Base-by-base conservation (phyloP, 306 rosid genomes). In the Vigna trinervia region DNA sequence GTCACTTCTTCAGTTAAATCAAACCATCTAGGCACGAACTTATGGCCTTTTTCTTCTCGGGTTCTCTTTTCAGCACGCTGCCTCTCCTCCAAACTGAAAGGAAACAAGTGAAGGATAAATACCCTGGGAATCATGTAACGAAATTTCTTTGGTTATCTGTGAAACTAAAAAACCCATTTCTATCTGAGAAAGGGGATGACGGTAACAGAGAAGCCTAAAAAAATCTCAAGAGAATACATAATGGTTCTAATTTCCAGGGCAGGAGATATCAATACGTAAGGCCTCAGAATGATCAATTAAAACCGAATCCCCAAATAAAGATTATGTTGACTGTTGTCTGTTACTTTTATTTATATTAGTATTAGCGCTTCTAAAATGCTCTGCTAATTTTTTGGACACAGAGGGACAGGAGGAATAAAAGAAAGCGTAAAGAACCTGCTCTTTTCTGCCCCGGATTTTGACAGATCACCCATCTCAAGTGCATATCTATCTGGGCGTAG, bases 401-500 rank as follows among this genome's bases (percentile, higher is more conserved):
- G 28, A 1, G 48, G 43, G 22, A 60, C 7, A 62, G 48, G 65
- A 52, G 79, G 32, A 77, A 74, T 57, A 51, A 70, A 48, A 65
- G 73, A 83, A 54, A 43, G 67, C 61, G 48, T 30, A 56, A 56
- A 23, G 46, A 54, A 92, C 96, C 96, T 86, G 96, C 80, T 89
- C 87, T 94, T 94, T 81, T 92, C 97, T 20, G 91, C 80, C 64
- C 97, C 97, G 8, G 97, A 80, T 86, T 92, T 94, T 28, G 98
- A 89, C 43, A 92, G 80, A 84, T 92, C 97, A 8, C 96, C 93
- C 71, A 84, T 84, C 87, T 94, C 94, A 52, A 94, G 97, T 70
- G 97, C 97, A 62, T 23, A 89, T 89, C 98, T 85, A 86, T 94
- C 97, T 8, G 98, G 94, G 70, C 96, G 96, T 84, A 94, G 85